Conservation (phyloP, 2,329 filamentous ascomycete genomes). For the Xylariales sp. region DNA sequence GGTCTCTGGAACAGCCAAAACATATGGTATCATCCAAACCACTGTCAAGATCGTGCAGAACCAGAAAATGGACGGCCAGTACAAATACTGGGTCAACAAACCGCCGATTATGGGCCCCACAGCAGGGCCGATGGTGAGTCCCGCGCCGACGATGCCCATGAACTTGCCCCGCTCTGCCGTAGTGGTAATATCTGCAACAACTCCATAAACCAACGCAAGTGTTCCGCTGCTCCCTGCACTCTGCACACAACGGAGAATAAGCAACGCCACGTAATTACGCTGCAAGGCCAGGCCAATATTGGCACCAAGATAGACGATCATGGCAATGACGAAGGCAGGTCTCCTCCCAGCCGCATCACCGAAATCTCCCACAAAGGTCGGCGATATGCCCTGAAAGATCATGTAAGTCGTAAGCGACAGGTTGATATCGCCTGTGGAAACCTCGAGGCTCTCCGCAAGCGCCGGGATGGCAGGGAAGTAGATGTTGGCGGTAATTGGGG, state of each 20-base stretch:
- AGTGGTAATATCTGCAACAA: conserved; percentile 68
- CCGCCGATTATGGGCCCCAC: conserved; percentile 61
- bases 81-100: conserved; percentile 56
- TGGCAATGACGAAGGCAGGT: conserved; percentile 56
- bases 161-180: conserved; percentile 68
- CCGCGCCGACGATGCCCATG: conserved; percentile 62
- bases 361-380: conserved; percentile 57
- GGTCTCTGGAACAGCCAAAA: conserved; percentile 55
- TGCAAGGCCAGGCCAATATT: conserved; percentile 58
- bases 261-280: conserved; percentile 50
- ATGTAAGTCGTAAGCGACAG: conserved; percentile 56
- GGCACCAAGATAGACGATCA: conserved; percentile 52
- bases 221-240: conserved; percentile 63
- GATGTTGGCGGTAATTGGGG: conserved; percentile 57
- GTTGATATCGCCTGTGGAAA: conserved; percentile 38
- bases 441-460: conserved; percentile 31
- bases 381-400: conserved; percentile 60
- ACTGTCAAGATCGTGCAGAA: conserved; percentile 55
- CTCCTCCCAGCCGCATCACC: conserved; percentile 56
- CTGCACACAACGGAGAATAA: conserved; percentile 59
- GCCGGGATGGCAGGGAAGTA: conserved; percentile 42
- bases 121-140: conserved; percentile 51
- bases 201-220: conserved; percentile 65
- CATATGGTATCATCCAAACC: conserved; percentile 48
- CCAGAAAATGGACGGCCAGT: conserved; percentile 69